Percentiles rank a stretch among this genome's conserved stretches.
Evolutionary conservation across 2,329 filamentous ascomycete species (phyloP).

Genomic region (Phialophora macrospora): DNA sequence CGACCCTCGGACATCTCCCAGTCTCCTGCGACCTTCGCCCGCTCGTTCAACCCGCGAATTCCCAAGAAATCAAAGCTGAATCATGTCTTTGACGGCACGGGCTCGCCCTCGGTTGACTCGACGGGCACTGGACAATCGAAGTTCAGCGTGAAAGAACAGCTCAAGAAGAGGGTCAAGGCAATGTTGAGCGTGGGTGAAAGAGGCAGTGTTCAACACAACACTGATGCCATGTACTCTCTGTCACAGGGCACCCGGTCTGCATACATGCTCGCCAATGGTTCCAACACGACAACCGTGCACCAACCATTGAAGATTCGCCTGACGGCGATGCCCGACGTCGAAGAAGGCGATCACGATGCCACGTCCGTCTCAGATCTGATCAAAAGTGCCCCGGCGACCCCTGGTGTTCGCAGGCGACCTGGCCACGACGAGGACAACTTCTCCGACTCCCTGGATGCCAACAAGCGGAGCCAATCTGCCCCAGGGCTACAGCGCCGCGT

Average conservation of each 20-base stretch:
- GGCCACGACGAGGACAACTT: slow-evolving; percentile 15
- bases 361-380: not conserved
- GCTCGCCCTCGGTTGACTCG: slow-evolving; percentile 34
- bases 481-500: slow-evolving; percentile 30
- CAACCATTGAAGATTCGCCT: slow-evolving; percentile 30
- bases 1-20: slow-evolving; percentile 12
- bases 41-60: slow-evolving; percentile 13
- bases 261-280: slow-evolving; percentile 28
- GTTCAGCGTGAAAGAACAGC: slow-evolving; percentile 29
- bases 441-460: not conserved
- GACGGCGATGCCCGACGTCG: slow-evolving; percentile 21
- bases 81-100: slow-evolving; percentile 34
- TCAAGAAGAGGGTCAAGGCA: slow-evolving; percentile 33
- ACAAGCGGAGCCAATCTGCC: slow-evolving; percentile 26
- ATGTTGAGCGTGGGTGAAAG: slow-evolving; percentile 26
- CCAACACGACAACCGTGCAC: slow-evolving; percentile 24
- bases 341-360: slow-evolving; percentile 3
- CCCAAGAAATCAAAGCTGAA: slow-evolving; percentile 28
- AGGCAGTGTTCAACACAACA: slow-evolving; percentile 20
- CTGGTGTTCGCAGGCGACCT: not conserved
- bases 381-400: slow-evolving; percentile 18
- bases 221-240: slow-evolving; percentile 18
- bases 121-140: slow-evolving; percentile 30
- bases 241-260: slow-evolving; percentile 7
- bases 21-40: slow-evolving; percentile 2